phyloP scores from a whole-genome alignment of 352 stramenopile genomes.

The Globisporangium radiosum region DNA sequence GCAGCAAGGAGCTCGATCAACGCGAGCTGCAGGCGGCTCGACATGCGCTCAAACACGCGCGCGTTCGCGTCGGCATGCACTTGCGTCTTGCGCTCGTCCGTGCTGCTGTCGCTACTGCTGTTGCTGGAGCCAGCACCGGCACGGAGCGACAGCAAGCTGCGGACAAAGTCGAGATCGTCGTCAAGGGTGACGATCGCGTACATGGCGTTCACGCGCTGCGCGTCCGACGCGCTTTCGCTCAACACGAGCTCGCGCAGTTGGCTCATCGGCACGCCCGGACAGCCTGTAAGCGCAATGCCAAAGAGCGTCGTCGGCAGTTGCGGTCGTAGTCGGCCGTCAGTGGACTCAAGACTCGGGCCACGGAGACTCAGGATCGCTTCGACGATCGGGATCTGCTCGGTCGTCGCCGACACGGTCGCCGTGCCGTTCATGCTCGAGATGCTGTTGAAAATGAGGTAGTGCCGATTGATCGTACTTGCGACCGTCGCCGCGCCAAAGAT shows the following conservation, averaged over 20 bases:
- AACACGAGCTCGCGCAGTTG: conserved; percentile 61
- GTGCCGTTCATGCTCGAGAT: conserved; percentile 62
- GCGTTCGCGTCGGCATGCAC: conserved; percentile 39
- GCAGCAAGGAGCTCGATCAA: conserved; percentile 63
- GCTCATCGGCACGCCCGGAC: conserved; percentile 47
- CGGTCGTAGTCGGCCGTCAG: conserved; percentile 3
- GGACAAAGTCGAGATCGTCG: conserved; percentile 56
- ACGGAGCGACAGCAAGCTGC: conserved; percentile 41
- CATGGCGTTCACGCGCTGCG: conserved; percentile 59
- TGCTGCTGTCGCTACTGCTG: conserved; percentile 12
- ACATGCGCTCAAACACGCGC: conserved; percentile 59
- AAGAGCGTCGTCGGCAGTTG: conserved; percentile 30
- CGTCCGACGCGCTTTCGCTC: conserved; percentile 45
- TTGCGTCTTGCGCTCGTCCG: conserved; percentile 66
- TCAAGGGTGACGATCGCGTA: conserved; percentile 61
- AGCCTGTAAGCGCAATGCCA: conserved; percentile 43
- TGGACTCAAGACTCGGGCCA: conserved; percentile 27
- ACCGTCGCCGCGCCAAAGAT: conserved; percentile 54
- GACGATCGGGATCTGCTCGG: conserved; percentile 71
- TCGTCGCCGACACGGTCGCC: conserved; percentile 67
- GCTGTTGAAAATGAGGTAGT: conserved; percentile 74
- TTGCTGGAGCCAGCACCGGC: neutral
- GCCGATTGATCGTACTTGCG: conserved; percentile 66
- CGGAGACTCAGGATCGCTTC: conserved; percentile 71
- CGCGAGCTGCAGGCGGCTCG: conserved; percentile 60